Conservation (phyloP, 1,284 basidiomycete genomes). For the Malassezia furfur region DNA sequence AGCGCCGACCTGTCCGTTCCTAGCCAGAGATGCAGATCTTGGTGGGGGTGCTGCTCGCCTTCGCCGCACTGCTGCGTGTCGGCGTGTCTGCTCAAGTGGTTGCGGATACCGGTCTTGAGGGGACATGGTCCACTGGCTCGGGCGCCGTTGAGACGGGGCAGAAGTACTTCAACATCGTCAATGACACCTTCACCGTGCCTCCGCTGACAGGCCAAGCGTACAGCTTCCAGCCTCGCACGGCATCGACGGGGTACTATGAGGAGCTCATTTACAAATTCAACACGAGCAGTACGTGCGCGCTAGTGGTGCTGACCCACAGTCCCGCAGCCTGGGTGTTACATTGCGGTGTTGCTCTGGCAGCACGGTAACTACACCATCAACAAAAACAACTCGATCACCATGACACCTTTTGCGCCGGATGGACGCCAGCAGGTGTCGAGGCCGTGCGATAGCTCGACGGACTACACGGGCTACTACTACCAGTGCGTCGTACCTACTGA, state of each 20-base stretch:
- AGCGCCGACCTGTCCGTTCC: no score
- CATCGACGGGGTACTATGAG: slow-evolving; percentile 38
- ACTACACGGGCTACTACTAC: slow-evolving; percentile 20
- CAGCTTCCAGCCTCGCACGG: slow-evolving; percentile 33
- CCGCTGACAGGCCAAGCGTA: slow-evolving; percentile 35
- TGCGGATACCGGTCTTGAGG: slow-evolving; percentile 22
- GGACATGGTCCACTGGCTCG: slow-evolving; percentile 41
- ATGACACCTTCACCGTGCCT: slow-evolving; percentile 39
- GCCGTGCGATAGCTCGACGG: neutral
- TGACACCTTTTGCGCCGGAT: slow-evolving; percentile 26
- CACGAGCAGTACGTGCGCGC: neutral
- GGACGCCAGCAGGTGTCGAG: slow-evolving; percentile 20
- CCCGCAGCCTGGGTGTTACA: slow-evolving; percentile 35
- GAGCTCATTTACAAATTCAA: slow-evolving; percentile 36
- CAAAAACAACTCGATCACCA: slow-evolving; percentile 25
- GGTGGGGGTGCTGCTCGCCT: neutral
- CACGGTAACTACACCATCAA: slow-evolving; percentile 41
- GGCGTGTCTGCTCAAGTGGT: neutral
- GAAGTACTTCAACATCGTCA: slow-evolving; percentile 41
- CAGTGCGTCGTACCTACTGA: slow-evolving; percentile 13
- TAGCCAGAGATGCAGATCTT: no score
- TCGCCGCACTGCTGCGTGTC: neutral
- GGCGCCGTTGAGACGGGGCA: slow-evolving; percentile 36
- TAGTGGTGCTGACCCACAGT: slow-evolving; percentile 1
- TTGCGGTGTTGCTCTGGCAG: slow-evolving; percentile 43